These are phyloP conservation scores for Cyclotella kingstonii DNA, from an alignment of 108 stramenopile genomes.

Conservation along the genomic window DNA sequence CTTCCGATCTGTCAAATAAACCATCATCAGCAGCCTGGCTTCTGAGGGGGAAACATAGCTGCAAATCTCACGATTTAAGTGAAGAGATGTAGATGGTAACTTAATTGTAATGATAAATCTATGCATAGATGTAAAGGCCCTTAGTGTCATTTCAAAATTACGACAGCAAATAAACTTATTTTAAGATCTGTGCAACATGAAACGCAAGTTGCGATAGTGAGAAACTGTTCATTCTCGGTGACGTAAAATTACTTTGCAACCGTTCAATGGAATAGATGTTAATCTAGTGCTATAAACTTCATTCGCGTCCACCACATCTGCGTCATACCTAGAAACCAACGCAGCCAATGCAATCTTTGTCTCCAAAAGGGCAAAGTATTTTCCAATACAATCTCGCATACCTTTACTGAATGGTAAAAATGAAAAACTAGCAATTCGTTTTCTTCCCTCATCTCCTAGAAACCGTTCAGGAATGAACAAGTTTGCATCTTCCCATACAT, in stretches of 20 bases:
- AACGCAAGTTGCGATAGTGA: background rate
- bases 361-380: slow-evolving; percentile 50
- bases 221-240: background rate
- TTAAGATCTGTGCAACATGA: no score
- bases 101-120: no score
- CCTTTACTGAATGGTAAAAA: slow-evolving; percentile 47
- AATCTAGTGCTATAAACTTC: slow-evolving; percentile 22
- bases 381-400: slow-evolving; percentile 45
- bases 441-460: slow-evolving; percentile 27
- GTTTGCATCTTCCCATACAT: slow-evolving; percentile 36
- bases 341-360: slow-evolving; percentile 44
- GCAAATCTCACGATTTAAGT: no score
- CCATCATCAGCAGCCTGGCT: no score
- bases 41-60: no score
- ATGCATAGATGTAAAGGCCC: no score
- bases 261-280: slow-evolving; percentile 28
- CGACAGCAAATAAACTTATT: no score
- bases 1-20: no score
- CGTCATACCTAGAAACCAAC: slow-evolving; percentile 35
- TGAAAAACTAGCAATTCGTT: slow-evolving; percentile 4
- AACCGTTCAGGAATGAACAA: slow-evolving; percentile 40
- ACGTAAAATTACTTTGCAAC: slow-evolving; percentile 22
- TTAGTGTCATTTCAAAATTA: no score
- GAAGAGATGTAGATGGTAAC: no score
- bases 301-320: slow-evolving; percentile 12